phyloP scores from a whole-genome alignment of 345 rosid genomes.

The Hibiscus syriacus region DNA sequence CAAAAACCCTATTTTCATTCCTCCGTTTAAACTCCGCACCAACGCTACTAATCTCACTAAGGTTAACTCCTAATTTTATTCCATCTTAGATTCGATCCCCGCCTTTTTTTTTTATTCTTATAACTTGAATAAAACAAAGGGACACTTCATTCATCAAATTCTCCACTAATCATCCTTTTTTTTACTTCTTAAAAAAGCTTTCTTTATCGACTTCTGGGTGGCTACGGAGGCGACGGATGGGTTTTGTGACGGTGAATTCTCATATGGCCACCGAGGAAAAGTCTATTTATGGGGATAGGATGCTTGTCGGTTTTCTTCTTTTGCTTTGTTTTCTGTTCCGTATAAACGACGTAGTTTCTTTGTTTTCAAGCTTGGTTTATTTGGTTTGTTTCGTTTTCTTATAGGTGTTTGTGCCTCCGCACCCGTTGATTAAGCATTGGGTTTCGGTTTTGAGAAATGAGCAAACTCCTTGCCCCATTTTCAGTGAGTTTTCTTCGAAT shows the following conservation, averaged over 20 bases:
- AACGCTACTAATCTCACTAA: constrained; percentile 1
- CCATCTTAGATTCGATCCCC: neutral
- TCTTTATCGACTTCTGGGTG: constrained; percentile 32
- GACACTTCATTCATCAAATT: neutral
- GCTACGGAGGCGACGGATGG: constrained; percentile 21
- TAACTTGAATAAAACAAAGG: neutral
- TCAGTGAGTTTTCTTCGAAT: constrained; percentile 44
- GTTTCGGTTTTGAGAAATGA: constrained; percentile 83
- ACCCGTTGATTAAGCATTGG: constrained; percentile 96
- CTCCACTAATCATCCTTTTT: neutral
- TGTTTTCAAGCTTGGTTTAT: neutral
- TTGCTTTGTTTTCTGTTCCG: neutral
- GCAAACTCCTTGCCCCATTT: constrained; percentile 76
- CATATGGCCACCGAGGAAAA: constrained; percentile 60
- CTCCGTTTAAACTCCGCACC: constrained; percentile 15
- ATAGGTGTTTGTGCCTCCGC: constrained; percentile 92
- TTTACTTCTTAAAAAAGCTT: constrained; percentile 24
- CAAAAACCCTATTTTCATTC: constrained; percentile 32
- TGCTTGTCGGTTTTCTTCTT: constrained; percentile 52
- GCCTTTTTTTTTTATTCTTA: neutral
- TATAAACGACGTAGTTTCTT: neutral
- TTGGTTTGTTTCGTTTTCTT: too few relatives aligned
- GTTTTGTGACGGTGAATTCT: constrained; percentile 26
- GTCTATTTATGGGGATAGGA: constrained; percentile 45
- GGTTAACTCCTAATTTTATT: constrained; percentile 15